phyloP scores from a whole-genome alignment of 1,139 yeast species.

The Arxiozyma slooffiae region DNA sequence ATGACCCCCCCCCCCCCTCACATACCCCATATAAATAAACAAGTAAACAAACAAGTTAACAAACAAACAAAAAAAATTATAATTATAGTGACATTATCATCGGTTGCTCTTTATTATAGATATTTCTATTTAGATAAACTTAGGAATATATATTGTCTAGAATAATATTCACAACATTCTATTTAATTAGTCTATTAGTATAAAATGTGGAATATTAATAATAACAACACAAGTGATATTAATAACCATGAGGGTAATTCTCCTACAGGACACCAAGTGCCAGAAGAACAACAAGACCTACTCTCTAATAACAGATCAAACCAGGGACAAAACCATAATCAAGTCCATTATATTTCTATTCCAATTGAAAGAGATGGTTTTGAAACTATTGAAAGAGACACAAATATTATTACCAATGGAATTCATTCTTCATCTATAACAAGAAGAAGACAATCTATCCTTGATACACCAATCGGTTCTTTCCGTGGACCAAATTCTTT shows the following conservation, averaged over 20 bases:
- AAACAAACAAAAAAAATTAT: no score
- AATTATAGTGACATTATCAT: no score
- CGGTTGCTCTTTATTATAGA: background rate
- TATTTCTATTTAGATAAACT: no score
- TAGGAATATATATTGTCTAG: background rate
- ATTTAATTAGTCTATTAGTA: background rate
- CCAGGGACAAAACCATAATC: conserved; percentile 2
- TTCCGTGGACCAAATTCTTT: conserved; percentile 58
- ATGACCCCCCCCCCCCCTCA: background rate
- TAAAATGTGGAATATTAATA: background rate
- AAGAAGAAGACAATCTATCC: conserved; percentile 28
- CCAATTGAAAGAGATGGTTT: conserved; percentile 21
- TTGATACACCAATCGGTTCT: conserved; percentile 33
- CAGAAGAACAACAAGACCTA: conserved; percentile 11
- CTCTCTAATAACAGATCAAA: background rate
- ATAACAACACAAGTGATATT: background rate
- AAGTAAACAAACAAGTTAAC: background rate
- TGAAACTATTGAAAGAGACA: background rate
- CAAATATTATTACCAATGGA: background rate
- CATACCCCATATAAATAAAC: background rate
- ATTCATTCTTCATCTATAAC: background rate
- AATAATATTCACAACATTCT: background rate
- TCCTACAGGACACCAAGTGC: background rate
- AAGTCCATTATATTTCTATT: conserved; percentile 29
- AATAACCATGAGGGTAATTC: background rate